phyloP scores from a whole-genome alignment of 73 alveolate species.

The Tetrahymena malaccensis region DNA sequence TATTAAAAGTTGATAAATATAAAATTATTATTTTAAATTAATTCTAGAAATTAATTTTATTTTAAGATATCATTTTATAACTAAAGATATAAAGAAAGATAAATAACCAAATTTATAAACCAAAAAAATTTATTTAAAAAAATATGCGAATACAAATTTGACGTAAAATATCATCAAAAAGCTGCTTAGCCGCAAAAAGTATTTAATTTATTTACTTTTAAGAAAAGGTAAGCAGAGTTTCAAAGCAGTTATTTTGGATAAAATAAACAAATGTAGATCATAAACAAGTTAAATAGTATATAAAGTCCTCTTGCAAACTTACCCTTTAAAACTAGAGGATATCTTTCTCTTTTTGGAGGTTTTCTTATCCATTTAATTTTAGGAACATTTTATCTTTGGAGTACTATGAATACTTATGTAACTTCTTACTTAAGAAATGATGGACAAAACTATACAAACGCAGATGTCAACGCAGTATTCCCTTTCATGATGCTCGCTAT shows the following conservation, averaged over 20 bases:
- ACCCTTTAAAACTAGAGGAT: not conserved
- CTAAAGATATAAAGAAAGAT: too few relatives aligned
- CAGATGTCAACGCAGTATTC: not conserved
- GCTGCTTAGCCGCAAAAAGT: not conserved
- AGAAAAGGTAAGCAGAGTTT: too few relatives aligned
- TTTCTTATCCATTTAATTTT: not conserved
- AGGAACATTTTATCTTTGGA: not conserved
- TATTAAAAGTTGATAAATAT: too few relatives aligned
- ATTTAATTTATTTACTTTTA: too few relatives aligned
- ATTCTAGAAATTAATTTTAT: too few relatives aligned
- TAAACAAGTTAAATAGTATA: not conserved
- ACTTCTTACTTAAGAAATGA: not conserved
- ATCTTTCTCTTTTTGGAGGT: not conserved
- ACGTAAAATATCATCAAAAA: not conserved
- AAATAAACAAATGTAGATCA: not conserved
- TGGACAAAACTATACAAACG: not conserved
- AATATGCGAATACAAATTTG: not conserved
- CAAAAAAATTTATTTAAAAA: too few relatives aligned
- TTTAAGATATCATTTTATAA: too few relatives aligned
- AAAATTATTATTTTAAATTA: too few relatives aligned
- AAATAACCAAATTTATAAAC: too few relatives aligned
- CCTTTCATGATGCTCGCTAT: not conserved
- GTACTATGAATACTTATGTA: not conserved
- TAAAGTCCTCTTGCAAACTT: not conserved
- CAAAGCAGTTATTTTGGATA: too few relatives aligned